Evolutionary conservation across 179 eudicot species (phyloP), one percentile per base, ranked within the genome.

Genomic region (Kewa caespitosa): DNA sequence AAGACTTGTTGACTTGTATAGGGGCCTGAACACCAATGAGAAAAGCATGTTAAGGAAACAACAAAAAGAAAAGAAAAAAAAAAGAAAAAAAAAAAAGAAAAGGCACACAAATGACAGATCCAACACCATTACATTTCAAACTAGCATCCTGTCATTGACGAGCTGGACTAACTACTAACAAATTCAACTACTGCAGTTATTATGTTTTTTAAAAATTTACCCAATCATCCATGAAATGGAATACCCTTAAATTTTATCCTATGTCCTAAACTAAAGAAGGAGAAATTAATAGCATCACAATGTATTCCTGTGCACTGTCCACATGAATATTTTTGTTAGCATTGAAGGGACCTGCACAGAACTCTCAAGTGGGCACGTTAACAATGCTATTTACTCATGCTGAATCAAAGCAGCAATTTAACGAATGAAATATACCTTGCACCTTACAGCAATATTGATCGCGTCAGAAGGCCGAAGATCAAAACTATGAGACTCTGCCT

Each of bases 401-500:
- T 59, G 28, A 46, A 36, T 48, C 10, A 17, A 37, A 42, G 10
- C 7, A 38, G 20, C 1, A 15, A 41, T 38, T 46, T 36, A 38
- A 22, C 37, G 33, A 74, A 73, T 79, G 17, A 69, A 23, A 62
- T 33, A 75, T 92, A 94, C 98, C 95, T 94, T 84, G 90, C 97
- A 90, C 84, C 97, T 84, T 31, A 91, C 93, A 69, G 98, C 99
- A 83, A 95, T 91, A 79, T 93, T 93, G 63, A 96, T 91, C 79
- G 99, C 97, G 83, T 96, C 98, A 11, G 99, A 93, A 61, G 99
- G 99, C 28, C 98, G 88, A 76, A 96, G 86, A 76, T 91, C 98
- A 83, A 96, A 88, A 82, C 87, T 80, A 67, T 90, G 76, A 74
- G 72, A 74, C 75, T 87, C 90, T 30, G 87, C 81, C 77, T 96